A percentile compares a stretch with the other conserved stretches of the same genome.
phyloP scores from a whole-genome alignment of 2,329 filamentous ascomycete species.

The Elsinoe australis region DNA sequence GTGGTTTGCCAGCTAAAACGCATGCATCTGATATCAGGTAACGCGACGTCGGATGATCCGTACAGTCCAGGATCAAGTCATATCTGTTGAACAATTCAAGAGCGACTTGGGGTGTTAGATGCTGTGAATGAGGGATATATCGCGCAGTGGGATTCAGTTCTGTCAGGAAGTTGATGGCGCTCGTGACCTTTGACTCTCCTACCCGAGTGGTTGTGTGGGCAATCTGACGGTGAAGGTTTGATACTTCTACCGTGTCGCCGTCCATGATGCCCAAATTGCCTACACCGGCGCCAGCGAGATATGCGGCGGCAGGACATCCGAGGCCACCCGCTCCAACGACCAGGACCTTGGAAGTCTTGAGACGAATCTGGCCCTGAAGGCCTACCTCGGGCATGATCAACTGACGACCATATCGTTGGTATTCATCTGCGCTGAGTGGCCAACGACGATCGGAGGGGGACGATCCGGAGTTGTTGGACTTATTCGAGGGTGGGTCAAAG shows the following conservation, averaged over 20 bases:
- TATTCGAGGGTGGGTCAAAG: slow-evolving; percentile 23
- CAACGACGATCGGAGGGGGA: slow-evolving; percentile 37
- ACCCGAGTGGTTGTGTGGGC: slow-evolving; percentile 65
- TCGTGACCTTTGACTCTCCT: slow-evolving; percentile 72
- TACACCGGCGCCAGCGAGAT: slow-evolving; percentile 81
- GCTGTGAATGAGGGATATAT: slow-evolving; percentile 55
- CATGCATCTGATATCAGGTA: slow-evolving; percentile 90
- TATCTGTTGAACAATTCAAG: slow-evolving; percentile 59
- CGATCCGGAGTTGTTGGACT: slow-evolving; percentile 17
- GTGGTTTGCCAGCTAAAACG: slow-evolving; percentile 66
- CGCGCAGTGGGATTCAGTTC: slow-evolving; percentile 62
- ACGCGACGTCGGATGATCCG: slow-evolving; percentile 82
- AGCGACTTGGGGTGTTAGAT: slow-evolving; percentile 63
- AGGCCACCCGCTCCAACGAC: slow-evolving; percentile 83
- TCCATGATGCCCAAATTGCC: slow-evolving; percentile 79
- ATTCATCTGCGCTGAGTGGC: slow-evolving; percentile 66
- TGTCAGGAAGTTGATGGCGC: slow-evolving; percentile 43
- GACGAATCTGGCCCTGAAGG: slow-evolving; percentile 65
- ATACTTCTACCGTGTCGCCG: slow-evolving; percentile 77
- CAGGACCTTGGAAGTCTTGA: slow-evolving; percentile 64
- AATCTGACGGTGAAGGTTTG: slow-evolving; percentile 89
- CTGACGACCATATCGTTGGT: slow-evolving; percentile 80
- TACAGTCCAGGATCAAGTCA: slow-evolving; percentile 87
- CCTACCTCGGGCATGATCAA: slow-evolving; percentile 81
- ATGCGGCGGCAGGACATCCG: slow-evolving; percentile 86